Conservation (phyloP, 23 red algal species). For the Cyanidioschyzon merolae region DNA sequence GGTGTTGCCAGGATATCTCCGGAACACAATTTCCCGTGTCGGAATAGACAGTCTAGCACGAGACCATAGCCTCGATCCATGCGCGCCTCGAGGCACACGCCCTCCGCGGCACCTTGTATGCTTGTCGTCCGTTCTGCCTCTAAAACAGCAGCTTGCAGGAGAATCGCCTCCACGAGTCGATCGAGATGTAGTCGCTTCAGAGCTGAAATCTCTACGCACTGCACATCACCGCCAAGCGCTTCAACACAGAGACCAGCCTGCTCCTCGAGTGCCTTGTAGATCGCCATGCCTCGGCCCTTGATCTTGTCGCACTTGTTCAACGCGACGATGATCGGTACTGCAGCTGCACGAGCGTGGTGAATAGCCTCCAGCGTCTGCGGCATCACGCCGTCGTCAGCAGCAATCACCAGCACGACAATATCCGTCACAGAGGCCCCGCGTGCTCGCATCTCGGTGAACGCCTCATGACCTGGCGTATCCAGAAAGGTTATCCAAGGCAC, state of each 20-base stretch:
- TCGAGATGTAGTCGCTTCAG: slow-evolving; percentile 40
- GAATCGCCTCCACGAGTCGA: slow-evolving; percentile 51
- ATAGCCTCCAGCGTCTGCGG: slow-evolving; percentile 76
- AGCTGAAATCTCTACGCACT: slow-evolving; percentile 77
- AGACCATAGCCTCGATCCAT: slow-evolving; percentile 44
- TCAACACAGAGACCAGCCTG: slow-evolving; percentile 45
- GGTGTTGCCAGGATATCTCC: slow-evolving; percentile 47
- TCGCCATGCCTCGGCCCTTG: slow-evolving; percentile 33
- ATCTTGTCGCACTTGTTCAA: slow-evolving; percentile 71
- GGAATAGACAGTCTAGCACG: slow-evolving; percentile 49
- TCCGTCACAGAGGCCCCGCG: slow-evolving; percentile 58
- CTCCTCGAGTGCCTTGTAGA: slow-evolving; percentile 38
- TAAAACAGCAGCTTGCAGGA: slow-evolving; percentile 48
- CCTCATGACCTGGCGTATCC: slow-evolving; percentile 83
- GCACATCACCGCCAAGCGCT: slow-evolving; percentile 61
- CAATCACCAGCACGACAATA: slow-evolving; percentile 76
- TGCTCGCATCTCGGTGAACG: slow-evolving; percentile 78
- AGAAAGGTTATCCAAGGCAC: slow-evolving; percentile 46
- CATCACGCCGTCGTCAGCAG: slow-evolving; percentile 89
- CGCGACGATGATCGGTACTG: slow-evolving; percentile 77
- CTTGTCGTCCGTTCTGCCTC: slow-evolving; percentile 36
- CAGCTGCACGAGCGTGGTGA: slow-evolving; percentile 41
- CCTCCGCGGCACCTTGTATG: slow-evolving; percentile 32
- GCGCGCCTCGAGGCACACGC: slow-evolving; percentile 59
- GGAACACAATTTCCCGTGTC: slow-evolving; percentile 39